phyloP scores from a whole-genome alignment of 2,329 filamentous ascomycete genomes.

The Lachnum nothofagi region DNA sequence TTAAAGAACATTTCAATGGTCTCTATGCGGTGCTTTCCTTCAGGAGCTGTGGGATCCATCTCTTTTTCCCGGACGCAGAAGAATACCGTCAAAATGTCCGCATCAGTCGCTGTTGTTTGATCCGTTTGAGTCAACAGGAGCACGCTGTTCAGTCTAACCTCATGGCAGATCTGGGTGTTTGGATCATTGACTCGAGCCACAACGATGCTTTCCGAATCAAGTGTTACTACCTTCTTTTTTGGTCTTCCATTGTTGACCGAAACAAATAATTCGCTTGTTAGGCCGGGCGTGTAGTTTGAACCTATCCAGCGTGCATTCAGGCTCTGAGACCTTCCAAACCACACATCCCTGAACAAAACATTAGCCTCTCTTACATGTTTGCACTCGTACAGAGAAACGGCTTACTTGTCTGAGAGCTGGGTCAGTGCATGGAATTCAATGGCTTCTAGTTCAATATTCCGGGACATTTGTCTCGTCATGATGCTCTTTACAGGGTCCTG shows the following conservation, averaged over 20 bases:
- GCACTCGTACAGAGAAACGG: background rate
- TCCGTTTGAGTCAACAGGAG: background rate
- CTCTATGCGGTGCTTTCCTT: background rate
- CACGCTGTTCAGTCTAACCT: background rate
- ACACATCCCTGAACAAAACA: too few species aligned
- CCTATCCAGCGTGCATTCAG: too few species aligned
- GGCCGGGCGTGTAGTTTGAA: too few species aligned
- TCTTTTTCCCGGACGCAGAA: background rate
- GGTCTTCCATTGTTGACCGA: background rate
- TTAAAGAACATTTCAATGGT: background rate
- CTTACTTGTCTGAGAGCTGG: background rate
- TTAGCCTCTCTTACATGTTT: too few species aligned
- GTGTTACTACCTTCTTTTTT: background rate
- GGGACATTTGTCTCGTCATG: background rate
- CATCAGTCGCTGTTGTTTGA: background rate
- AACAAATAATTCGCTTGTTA: background rate
- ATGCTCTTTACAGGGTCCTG: background rate
- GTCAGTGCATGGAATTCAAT: background rate
- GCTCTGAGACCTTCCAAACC: too few species aligned
- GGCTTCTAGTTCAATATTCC: background rate
- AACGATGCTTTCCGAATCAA: background rate
- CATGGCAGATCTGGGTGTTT: background rate
- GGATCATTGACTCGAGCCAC: background rate
- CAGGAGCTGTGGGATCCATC: too few species aligned
- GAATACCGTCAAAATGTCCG: background rate